phyloP scores from a whole-genome alignment of 176 grass and related monocot species.

The Eleusine indica region DNA sequence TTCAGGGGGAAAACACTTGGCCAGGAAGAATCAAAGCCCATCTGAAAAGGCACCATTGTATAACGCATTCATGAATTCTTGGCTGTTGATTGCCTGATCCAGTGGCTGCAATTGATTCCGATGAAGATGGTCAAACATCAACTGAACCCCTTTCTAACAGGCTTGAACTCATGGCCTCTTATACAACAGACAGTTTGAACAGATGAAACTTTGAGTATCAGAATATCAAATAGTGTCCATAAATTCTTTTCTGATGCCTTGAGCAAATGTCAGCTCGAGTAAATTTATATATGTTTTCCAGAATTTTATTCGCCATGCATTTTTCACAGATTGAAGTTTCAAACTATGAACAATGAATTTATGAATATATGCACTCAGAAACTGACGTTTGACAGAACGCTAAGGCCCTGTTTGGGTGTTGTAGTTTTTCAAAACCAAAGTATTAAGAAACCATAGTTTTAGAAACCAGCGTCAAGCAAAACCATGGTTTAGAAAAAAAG shows the following conservation, averaged over 20 bases:
- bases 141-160: background rate
- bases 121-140: background rate
- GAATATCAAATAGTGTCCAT: background rate
- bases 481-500: too few relatives aligned
- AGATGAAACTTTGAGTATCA: background rate
- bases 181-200: background rate
- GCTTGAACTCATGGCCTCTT: background rate
- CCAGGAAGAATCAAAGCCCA: slow-evolving; percentile 33
- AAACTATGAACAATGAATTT: background rate
- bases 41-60: background rate
- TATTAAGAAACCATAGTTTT: too few relatives aligned
- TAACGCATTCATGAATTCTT: slow-evolving; percentile 8
- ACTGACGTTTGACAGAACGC: background rate
- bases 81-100: slow-evolving; percentile 16
- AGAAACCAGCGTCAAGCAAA: too few relatives aligned
- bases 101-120: background rate
- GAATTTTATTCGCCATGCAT: background rate
- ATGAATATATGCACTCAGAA: background rate
- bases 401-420: too few relatives aligned
- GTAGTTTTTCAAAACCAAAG: too few relatives aligned
- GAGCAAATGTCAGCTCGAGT: background rate
- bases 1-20: slow-evolving; percentile 34
- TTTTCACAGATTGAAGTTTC: background rate
- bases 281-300: background rate
- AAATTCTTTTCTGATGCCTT: background rate